Evolutionary conservation across 345 rosid species (phyloP), one percentile per base, ranked within the genome.

Genomic region (Corchorus capsularis): DNA sequence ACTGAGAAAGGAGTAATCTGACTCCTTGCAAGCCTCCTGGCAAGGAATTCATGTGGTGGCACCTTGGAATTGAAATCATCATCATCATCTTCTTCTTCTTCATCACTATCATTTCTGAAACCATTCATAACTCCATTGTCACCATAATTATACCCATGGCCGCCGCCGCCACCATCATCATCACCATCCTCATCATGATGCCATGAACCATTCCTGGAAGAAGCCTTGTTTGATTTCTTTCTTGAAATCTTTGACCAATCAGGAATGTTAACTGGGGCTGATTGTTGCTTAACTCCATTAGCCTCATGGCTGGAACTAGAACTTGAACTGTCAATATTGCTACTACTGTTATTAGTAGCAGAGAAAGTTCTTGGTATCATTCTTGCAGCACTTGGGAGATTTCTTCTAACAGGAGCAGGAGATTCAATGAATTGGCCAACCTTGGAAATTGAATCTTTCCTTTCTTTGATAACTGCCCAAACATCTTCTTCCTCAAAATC

Each of bases 21-120:
- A 54, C 87, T 89, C 78, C 88, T 83, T 63, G 88, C 86, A 16
- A 86, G 84, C 76, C 97, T 88, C 62, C 82, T 78, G 5, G 92
- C 80, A 32, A 95, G 83, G 68, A 89, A 78, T 75, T 91, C 98
- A 79, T 95, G 94, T 8, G 98, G 92, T 10, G 99, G 94, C 77
- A 90, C 61, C 79, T 76, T 83, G 55, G 60, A 70, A 16, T 69
- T 50, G 27, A 62, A 69, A 13, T 71, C 84, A 54, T 75, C 86
- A 6, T 79, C 86, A 19, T 79, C 83, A 2, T n/a, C n/a, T n/a
- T n/a, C n/a, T n/a, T 79, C 83, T 1, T 76, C 83, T 0, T 50
- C 81, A 2, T 75, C 82, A 9, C 64, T 69, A 52, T 73, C 79
- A 39, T 39, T 39, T 56, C 45, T 76, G 50, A 45, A 77, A 12